A percentile compares a stretch with the other conserved stretches of the same genome.
Conservation (phyloP, 2,329 filamentous ascomycete genomes). For the Neodidymelliopsis sp. region DNA sequence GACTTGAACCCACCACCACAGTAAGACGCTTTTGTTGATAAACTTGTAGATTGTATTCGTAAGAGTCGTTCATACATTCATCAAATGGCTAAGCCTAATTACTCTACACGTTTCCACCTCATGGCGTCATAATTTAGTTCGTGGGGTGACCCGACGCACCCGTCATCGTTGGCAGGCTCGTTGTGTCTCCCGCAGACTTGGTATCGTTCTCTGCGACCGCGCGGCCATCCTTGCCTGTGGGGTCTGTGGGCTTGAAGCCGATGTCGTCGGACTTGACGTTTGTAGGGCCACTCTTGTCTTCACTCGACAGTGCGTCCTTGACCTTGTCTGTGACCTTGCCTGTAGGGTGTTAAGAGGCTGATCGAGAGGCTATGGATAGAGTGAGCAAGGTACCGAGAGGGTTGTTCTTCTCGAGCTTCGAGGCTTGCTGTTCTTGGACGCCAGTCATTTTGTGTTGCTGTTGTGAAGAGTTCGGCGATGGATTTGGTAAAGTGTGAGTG, state of each 20-base stretch:
- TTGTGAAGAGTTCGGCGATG: background rate
- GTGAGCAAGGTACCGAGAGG: background rate
- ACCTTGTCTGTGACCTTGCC: constrained; percentile 11
- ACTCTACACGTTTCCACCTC: too few species aligned
- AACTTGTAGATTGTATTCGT: background rate
- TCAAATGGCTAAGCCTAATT: too few species aligned
- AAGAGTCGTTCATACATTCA: background rate
- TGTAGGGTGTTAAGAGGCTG: background rate
- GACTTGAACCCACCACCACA: constrained; percentile 65
- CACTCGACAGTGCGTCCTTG: background rate
- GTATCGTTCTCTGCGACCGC: constrained; percentile 10
- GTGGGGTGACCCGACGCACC: background rate
- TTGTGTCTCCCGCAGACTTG: constrained; percentile 3
- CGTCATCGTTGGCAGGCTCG: constrained; percentile 8
- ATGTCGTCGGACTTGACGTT: constrained; percentile 10
- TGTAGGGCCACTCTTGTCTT: background rate
- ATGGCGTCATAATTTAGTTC: background rate
- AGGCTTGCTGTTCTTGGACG: constrained; percentile 7
- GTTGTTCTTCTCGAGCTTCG: constrained; percentile 11
- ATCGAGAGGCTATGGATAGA: too few species aligned
- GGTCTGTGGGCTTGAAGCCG: constrained; percentile 10
- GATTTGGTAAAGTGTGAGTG: too few species aligned
- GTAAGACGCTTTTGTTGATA: background rate
- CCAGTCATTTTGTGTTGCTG: background rate
- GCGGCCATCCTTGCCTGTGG: constrained; percentile 4